These are phyloP conservation scores for Fonsecaea multimorphosa DNA, from an alignment of 2,329 filamentous ascomycete species.

Conservation along the genomic window DNA sequence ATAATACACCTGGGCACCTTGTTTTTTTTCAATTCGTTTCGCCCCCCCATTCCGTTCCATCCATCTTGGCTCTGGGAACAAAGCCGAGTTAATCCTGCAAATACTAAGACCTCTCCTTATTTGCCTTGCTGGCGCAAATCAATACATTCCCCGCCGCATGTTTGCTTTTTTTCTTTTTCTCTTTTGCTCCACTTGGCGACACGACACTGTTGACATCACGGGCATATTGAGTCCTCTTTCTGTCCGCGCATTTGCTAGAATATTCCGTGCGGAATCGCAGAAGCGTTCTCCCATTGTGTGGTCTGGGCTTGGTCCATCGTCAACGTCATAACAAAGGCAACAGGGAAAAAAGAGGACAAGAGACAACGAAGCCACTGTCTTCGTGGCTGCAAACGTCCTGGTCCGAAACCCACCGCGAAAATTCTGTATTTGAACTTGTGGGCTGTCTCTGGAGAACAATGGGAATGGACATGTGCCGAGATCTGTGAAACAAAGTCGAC, in stretches of 20 bases:
- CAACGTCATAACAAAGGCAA: slow-evolving; percentile 5
- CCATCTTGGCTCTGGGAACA: not conserved
- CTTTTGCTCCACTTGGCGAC: not conserved
- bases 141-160: not conserved
- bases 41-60: not conserved
- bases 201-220: not conserved
- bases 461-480: not conserved
- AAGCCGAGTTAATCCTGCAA: not conserved
- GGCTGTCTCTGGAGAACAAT: not conserved
- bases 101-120: not conserved
- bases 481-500: not conserved
- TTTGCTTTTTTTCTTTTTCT: too few species aligned
- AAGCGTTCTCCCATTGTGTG: not conserved
- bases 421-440: not conserved
- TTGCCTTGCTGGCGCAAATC: not conserved
- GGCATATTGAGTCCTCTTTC: not conserved
- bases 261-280: not conserved
- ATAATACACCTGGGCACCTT: too few species aligned
- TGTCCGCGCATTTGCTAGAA: not conserved
- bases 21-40: not conserved
- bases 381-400: not conserved
- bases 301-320: not conserved
- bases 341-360: not conserved
- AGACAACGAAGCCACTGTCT: not conserved
- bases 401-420: not conserved